Conservation (phyloP, 1,284 basidiomycete genomes). For the Wolfiporia cocos region DNA sequence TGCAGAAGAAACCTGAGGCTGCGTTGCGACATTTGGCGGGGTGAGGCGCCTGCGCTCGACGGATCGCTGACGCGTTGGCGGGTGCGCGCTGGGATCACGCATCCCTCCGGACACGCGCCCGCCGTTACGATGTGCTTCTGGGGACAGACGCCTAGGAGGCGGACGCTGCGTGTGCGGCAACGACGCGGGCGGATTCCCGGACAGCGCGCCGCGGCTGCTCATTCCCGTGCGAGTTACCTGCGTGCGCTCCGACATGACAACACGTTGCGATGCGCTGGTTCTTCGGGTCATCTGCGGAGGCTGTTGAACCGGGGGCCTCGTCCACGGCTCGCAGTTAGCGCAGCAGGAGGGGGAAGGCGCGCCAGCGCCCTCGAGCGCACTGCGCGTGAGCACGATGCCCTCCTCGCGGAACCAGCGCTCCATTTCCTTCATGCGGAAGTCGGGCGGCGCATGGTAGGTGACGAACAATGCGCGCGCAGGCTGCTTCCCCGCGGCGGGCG, state of each 20-base stretch:
- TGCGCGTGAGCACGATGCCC: slow-evolving; percentile 21
- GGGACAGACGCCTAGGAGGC: no score
- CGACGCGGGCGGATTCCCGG: no score
- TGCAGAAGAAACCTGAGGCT: slow-evolving; percentile 10
- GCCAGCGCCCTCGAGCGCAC: slow-evolving; percentile 11
- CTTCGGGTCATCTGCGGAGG: no score
- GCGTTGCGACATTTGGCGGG: slow-evolving; percentile 1
- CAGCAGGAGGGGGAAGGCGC: slow-evolving; percentile 12
- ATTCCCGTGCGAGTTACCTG: no score
- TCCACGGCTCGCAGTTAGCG: background rate
- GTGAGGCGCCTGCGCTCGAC: slow-evolving; percentile 5
- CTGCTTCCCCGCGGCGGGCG: slow-evolving; percentile 28
- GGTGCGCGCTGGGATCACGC: slow-evolving; percentile 2
- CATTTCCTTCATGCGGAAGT: slow-evolving; percentile 72
- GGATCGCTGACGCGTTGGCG: slow-evolving; percentile 1
- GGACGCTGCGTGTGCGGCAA: no score
- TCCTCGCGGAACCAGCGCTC: slow-evolving; percentile 60
- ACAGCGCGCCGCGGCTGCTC: no score
- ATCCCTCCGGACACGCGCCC: slow-evolving; percentile 11
- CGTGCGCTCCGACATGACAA: no score
- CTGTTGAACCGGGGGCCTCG: no score
- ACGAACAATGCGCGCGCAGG: slow-evolving; percentile 43
- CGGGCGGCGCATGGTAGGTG: slow-evolving; percentile 57
- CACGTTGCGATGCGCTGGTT: no score
- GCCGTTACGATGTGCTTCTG: no score